These are phyloP conservation scores for Yamadazyma olivae DNA, from an alignment of 805 yeast genomes.

Conservation along the genomic window DNA sequence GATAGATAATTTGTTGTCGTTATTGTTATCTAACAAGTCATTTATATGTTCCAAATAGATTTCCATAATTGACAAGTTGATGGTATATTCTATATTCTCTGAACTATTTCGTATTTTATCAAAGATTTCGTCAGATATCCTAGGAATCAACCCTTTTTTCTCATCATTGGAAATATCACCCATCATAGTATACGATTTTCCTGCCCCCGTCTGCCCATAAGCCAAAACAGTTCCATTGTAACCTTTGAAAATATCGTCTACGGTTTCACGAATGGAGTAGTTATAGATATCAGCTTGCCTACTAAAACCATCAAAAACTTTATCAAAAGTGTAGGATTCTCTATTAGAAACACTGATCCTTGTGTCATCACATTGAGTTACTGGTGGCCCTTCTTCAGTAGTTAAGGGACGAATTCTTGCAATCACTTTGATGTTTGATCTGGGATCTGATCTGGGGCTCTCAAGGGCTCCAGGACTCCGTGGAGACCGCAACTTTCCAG, in stretches of 20 bases:
- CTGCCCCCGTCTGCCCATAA: slow-evolving; percentile 79
- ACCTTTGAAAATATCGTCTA: slow-evolving; percentile 70
- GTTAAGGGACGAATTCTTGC: slow-evolving; percentile 69
- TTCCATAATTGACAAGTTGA: slow-evolving; percentile 74
- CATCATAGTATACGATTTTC: slow-evolving; percentile 76
- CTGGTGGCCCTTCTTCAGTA: slow-evolving; percentile 23
- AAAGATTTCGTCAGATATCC: slow-evolving; percentile 67
- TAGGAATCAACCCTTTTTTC: slow-evolving; percentile 65
- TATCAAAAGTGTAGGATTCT: slow-evolving; percentile 57
- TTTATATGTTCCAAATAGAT: slow-evolving; percentile 73
- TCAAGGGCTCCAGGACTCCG: too few relatives aligned
- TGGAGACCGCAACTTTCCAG: too few relatives aligned
- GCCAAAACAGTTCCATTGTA: slow-evolving; percentile 75
- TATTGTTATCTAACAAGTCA: slow-evolving; percentile 57
- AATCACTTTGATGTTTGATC: slow-evolving; percentile 69
- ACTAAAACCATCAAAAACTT: slow-evolving; percentile 51
- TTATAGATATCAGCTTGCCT: slow-evolving; percentile 59
- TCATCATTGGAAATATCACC: slow-evolving; percentile 42
- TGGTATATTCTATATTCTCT: slow-evolving; percentile 55
- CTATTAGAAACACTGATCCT: slow-evolving; percentile 26
- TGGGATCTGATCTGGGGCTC: too few relatives aligned
- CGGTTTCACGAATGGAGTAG: slow-evolving; percentile 56
- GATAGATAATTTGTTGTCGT: slow-evolving; percentile 42
- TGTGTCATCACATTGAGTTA: slow-evolving; percentile 14
- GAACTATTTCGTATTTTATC: slow-evolving; percentile 45